Conservation (phyloP, 2,329 filamentous ascomycete genomes). For the Cytospora piceicola region DNA sequence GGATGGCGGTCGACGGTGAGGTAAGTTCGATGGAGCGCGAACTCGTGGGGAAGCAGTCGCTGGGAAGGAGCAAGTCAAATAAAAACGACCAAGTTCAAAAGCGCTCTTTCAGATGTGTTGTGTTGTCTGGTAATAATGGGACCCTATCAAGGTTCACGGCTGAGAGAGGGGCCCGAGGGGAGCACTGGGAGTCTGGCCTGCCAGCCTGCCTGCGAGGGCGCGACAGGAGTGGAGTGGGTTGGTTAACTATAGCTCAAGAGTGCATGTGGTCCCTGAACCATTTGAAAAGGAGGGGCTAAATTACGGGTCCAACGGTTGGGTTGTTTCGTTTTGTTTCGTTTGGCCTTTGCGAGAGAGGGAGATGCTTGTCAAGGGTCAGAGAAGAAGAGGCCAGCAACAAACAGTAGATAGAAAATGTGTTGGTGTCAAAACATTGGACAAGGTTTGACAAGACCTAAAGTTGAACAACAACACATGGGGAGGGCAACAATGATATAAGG, state of each 20-base stretch:
- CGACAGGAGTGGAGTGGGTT: slow-evolving; percentile 4
- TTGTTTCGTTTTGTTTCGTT: neutral
- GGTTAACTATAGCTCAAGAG: slow-evolving; percentile 12
- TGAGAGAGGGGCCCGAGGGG: neutral
- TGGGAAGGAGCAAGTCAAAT: neutral
- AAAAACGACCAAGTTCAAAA: neutral
- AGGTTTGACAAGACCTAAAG: no score
- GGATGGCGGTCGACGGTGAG: neutral
- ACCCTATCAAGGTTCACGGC: slow-evolving; percentile 11
- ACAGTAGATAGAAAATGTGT: neutral
- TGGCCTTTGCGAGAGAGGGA: neutral
- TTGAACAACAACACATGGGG: neutral
- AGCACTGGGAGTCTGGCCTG: neutral
- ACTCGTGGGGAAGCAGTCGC: neutral
- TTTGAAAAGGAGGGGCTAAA: slow-evolving; percentile 18
- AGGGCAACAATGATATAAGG: neutral
- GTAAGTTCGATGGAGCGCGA: slow-evolving; percentile 10
- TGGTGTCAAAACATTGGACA: neutral
- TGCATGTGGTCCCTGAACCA: slow-evolving; percentile 20
- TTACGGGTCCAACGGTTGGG: neutral
- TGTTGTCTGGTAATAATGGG: slow-evolving; percentile 12
- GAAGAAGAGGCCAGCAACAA: neutral
- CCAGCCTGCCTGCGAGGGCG: neutral
- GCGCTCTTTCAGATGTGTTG: slow-evolving; percentile 6
- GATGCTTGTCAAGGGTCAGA: neutral